Base-by-base conservation (phyloP, 2,329 filamentous ascomycete genomes). In the Curvularia sp. region DNA sequence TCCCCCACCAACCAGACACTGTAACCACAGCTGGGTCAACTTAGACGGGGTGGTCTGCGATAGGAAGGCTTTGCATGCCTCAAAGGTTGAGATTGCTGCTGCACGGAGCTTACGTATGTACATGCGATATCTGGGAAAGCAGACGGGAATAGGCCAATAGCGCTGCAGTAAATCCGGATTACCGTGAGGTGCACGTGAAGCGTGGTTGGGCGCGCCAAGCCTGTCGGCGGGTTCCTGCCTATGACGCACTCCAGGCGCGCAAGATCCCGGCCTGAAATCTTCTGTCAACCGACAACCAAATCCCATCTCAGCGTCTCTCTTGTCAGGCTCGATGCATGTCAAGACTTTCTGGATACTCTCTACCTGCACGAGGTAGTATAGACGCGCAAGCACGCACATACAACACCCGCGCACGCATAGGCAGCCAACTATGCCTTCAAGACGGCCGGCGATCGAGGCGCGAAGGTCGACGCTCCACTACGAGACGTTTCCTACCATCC, bases 401-500 rank as follows among this genome's bases (percentile, higher is more conserved):
- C 22, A 13, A 13, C 22, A 15, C 20, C 8, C 33, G 33, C 33
- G 35, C 35, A 38, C 15, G 35, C 15, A 38, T 18, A 38, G 22
- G 18, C 15, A 30, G 47, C 57, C 58, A 49, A 52, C 57, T 61
- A 76, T 76, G 74, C 65, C 67, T 50, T 60, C 64, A 49, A 60
- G 65, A 57, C 67, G 69, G n/a, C 77, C 83, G 2, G 48, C 67
- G 30, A 70, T 77, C 56, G 71, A 75, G 55, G 61, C 70, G 57
- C 81, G 81, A 54, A 78, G 82, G 63, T 84, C 83, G n/a, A 82
- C 81, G 20, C 81, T 88, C 64, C 88, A 89, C 72, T 95, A 94
- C 78, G 90, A 93, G 69, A 94, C 91, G 6, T 94, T 95, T 68
- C 90, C 91, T 2, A 90, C 89, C 0, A 84, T 87, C 33, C 89